These are phyloP conservation scores for Pholiota conissans DNA, from an alignment of 768 basidiomycete genomes.

Conservation along the genomic window DNA sequence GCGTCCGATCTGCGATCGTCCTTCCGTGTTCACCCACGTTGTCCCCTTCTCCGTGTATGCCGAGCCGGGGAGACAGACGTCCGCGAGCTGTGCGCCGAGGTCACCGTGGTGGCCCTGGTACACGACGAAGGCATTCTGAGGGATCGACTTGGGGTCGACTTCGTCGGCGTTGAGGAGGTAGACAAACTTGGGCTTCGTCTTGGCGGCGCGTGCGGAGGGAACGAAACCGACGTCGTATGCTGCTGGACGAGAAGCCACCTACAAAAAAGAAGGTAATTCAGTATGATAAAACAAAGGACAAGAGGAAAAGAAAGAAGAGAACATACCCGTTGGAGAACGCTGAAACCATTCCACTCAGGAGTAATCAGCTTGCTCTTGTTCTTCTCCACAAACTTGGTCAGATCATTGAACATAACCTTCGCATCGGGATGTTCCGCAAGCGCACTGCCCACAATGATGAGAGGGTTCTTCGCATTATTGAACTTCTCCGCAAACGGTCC, in stretches of 20 bases:
- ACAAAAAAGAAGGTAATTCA: conserved; percentile 7
- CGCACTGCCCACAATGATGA: conserved; percentile 92
- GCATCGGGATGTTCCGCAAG: conserved; percentile 86
- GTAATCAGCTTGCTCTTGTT: conserved; percentile 78
- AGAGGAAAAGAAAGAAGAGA: conserved; percentile 3
- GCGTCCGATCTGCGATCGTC: conserved; percentile 85
- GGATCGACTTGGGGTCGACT: conserved; percentile 83
- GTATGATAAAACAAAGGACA: neutral
- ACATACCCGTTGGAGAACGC: conserved; percentile 85
- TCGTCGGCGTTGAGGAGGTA: conserved; percentile 98
- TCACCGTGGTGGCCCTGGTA: conserved; percentile 99
- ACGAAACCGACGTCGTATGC: conserved; percentile 95
- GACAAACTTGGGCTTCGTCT: conserved; percentile 86
- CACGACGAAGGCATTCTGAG: conserved; percentile 91
- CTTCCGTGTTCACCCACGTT: conserved; percentile 98
- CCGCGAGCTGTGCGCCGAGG: conserved; percentile 94
- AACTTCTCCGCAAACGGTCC: conserved; percentile 83
- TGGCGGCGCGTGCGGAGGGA: conserved; percentile 75
- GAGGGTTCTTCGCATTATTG: conserved; percentile 83
- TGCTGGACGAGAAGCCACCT: conserved; percentile 91
- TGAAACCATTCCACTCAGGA: conserved; percentile 95
- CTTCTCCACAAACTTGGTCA: conserved; percentile 77
- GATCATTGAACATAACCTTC: conserved; percentile 68
- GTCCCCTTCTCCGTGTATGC: conserved; percentile 90
- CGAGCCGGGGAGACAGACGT: conserved; percentile 88